These are phyloP conservation scores for Neurospora sp. DNA, from an alignment of 495 filamentous ascomycete genomes.

Conservation along the genomic window DNA sequence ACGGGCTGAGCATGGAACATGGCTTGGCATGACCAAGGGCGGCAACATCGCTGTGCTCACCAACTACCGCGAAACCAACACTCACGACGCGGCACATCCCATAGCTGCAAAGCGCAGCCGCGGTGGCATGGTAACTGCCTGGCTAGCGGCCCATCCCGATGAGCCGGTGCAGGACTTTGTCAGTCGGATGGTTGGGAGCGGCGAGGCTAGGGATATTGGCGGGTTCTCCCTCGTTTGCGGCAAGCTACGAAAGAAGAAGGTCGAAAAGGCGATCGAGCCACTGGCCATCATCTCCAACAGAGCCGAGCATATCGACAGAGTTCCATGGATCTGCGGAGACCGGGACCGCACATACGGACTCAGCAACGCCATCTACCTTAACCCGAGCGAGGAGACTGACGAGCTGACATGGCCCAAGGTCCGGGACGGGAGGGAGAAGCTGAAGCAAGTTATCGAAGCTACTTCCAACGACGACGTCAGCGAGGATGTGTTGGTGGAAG, in stretches of 20 bases:
- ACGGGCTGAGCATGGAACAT: constrained; percentile 61
- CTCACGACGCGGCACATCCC: constrained; percentile 38
- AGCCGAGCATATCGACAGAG: constrained; percentile 49
- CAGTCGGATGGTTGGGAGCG: constrained; percentile 51
- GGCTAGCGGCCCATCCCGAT: constrained; percentile 48
- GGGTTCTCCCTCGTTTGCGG: constrained; percentile 93
- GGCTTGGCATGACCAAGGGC: constrained; percentile 79
- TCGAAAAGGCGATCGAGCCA: constrained; percentile 41
- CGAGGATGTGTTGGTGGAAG: constrained; percentile 58
- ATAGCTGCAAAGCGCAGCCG: constrained; percentile 55
- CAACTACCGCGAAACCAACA: constrained; percentile 78
- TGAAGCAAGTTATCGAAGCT: constrained; percentile 30
- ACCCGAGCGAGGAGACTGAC: constrained; percentile 28
- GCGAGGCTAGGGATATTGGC: constrained; percentile 64
- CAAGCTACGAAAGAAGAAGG: constrained; percentile 40
- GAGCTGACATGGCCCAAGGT: constrained; percentile 70
- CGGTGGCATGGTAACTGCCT: constrained; percentile 79
- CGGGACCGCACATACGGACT: constrained; percentile 63
- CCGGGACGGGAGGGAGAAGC: constrained; percentile 37
- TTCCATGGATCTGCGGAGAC: constrained; percentile 58
- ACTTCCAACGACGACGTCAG: constrained; percentile 34
- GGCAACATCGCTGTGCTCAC: constrained; percentile 87
- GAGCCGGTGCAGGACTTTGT: constrained; percentile 57
- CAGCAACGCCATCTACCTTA: constrained; percentile 72
- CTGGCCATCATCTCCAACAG: constrained; percentile 86